phyloP scores from a whole-genome alignment of 441 rosid species.

The Adansonia madagascariensis region DNA sequence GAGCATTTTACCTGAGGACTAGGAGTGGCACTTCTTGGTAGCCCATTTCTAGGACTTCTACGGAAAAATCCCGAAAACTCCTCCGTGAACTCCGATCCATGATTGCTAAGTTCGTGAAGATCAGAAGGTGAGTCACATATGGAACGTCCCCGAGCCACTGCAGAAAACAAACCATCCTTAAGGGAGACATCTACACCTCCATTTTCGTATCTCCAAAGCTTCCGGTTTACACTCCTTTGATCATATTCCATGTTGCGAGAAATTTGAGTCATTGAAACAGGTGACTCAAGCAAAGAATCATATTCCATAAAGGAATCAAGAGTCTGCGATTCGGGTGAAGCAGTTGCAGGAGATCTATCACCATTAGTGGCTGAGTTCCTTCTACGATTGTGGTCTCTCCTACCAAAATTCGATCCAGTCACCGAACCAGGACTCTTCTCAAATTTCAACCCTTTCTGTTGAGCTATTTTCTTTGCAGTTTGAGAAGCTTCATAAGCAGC shows the following conservation, averaged over 20 bases:
- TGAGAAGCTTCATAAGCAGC: constrained; percentile 87
- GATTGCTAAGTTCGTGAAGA: constrained; percentile 42
- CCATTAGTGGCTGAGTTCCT: constrained; percentile 37
- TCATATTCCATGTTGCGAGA: constrained; percentile 53
- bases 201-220: constrained; percentile 66
- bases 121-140: constrained; percentile 46
- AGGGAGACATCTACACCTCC: constrained; percentile 82
- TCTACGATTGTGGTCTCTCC: constrained; percentile 46
- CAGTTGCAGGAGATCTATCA: constrained; percentile 52
- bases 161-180: constrained; percentile 80
- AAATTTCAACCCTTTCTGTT: constrained; percentile 51
- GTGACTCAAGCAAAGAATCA: constrained; percentile 74
- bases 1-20: constrained; percentile 73
- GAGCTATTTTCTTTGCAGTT: constrained; percentile 65
- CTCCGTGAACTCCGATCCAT: constrained; percentile 42
- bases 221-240: constrained; percentile 65
- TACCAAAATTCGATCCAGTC: constrained; percentile 67
- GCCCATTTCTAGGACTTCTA: constrained; percentile 49
- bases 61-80: constrained; percentile 69
- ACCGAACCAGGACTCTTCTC: constrained; percentile 65
- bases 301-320: constrained; percentile 59
- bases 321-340: constrained; percentile 84
- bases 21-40: constrained; percentile 58
- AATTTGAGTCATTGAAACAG: constrained; percentile 54
- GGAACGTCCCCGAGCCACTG: constrained; percentile 48